phyloP scores from a whole-genome alignment of 2,329 filamentous ascomycete species.

The Monosporascus sp. region DNA sequence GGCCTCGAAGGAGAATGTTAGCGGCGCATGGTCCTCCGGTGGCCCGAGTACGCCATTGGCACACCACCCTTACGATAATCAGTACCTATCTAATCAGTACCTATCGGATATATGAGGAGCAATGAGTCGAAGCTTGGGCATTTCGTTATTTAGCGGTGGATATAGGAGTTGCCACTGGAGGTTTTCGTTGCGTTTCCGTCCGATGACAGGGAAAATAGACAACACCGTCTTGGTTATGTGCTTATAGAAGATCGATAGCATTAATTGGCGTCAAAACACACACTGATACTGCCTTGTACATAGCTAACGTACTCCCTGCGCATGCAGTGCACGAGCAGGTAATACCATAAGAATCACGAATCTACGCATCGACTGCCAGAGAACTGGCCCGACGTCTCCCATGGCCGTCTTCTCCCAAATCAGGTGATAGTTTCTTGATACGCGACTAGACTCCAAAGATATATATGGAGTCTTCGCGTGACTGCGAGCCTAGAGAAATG shows the following conservation, averaged over 20 bases:
- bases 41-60: conserved; percentile 16
- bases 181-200: not conserved
- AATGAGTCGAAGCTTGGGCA: not conserved
- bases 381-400: too few species aligned
- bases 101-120: conserved; percentile 45
- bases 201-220: not conserved
- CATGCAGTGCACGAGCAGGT: not conserved
- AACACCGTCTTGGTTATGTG: not conserved
- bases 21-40: conserved; percentile 39
- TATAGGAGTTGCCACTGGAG: not conserved
- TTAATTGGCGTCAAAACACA: not conserved
- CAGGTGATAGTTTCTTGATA: too few species aligned
- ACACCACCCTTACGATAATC: conserved; percentile 45
- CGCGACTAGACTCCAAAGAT: too few species aligned
- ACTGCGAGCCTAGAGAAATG: too few species aligned
- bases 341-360: not conserved
- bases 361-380: not conserved
- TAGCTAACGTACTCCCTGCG: not conserved
- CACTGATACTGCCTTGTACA: not conserved
- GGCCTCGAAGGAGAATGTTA: conserved; percentile 48
- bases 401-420: too few species aligned
- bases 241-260: not conserved
- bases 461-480: too few species aligned
- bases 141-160: not conserved
- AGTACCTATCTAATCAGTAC: conserved; percentile 51